Percentiles rank a stretch among this genome's conserved stretches.
phyloP scores from a whole-genome alignment of 83 land plant genomes.

The Picea mariana region DNA sequence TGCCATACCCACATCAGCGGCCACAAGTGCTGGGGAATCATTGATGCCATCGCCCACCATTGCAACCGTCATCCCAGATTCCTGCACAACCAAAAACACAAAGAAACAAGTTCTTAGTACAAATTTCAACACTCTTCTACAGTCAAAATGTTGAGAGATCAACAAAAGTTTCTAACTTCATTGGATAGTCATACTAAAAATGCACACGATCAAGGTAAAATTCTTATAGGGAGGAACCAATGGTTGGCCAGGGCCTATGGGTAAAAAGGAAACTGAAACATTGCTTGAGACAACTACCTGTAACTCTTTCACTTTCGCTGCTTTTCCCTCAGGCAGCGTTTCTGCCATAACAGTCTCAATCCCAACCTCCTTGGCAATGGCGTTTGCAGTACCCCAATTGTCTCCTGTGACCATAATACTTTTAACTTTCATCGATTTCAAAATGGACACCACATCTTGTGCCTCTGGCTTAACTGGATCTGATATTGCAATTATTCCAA shows the following conservation, averaged over 20 bases:
- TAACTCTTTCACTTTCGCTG: conserved; percentile 60
- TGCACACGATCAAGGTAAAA: not conserved
- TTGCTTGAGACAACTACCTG: conserved; percentile 58
- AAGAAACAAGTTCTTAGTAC: not conserved
- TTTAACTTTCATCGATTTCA: conserved; percentile 38
- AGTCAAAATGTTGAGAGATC: not conserved
- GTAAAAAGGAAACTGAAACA: not conserved
- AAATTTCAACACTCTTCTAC: not conserved
- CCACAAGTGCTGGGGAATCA: conserved; percentile 33
- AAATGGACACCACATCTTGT: conserved; percentile 47
- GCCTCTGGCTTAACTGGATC: conserved; percentile 79
- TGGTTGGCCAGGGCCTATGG: too few relatives aligned
- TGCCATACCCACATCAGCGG: conserved; percentile 35
- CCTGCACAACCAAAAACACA: conserved; percentile 14
- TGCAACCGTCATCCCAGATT: conserved; percentile 20
- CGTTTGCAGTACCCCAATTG: conserved; percentile 67
- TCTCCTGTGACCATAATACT: conserved; percentile 67
- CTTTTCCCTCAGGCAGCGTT: conserved; percentile 54
- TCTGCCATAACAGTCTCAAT: conserved; percentile 62
- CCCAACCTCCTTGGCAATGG: conserved; percentile 16
- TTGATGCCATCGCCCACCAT: conserved; percentile 40
- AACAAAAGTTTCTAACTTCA: not conserved
- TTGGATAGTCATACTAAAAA: not conserved
- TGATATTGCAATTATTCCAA: conserved; percentile 63
- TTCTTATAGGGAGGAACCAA: too few relatives aligned